A percentile compares a stretch with the other conserved stretches of the same genome.
Evolutionary conservation across 805 yeast genomes (phyloP).

Genomic region (Candida stauntonica): DNA sequence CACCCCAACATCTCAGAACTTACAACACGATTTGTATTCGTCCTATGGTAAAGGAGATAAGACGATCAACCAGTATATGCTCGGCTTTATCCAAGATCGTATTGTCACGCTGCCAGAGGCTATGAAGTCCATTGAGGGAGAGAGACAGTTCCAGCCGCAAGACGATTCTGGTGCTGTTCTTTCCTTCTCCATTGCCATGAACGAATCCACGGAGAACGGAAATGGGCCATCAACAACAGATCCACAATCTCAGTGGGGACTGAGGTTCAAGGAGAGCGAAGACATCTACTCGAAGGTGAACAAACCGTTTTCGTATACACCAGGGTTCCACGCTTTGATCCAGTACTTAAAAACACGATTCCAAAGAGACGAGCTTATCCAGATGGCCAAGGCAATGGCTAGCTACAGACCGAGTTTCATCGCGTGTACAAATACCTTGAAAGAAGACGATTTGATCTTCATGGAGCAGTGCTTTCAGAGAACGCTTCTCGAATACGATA

Average conservation of each 20-base stretch:
- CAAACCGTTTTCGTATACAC: conserved; percentile 82
- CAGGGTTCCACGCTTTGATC: conserved; percentile 81
- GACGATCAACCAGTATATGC: conserved; percentile 60
- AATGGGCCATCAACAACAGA: no score
- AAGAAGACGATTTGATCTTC: conserved; percentile 87
- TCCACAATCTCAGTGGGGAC: conserved; percentile 31
- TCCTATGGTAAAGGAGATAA: conserved; percentile 47
- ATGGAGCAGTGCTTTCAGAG: conserved; percentile 97
- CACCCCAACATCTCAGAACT: conserved; percentile 16
- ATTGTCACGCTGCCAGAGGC: conserved; percentile 56
- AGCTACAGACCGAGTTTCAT: conserved; percentile 88
- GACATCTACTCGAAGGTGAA: conserved; percentile 74
- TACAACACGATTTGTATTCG: conserved; percentile 23
- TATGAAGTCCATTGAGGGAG: conserved; percentile 29
- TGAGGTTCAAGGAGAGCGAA: conserved; percentile 57
- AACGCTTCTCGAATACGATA: conserved; percentile 83
- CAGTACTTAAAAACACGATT: conserved; percentile 71
- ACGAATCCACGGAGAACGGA: conserved; percentile 16
- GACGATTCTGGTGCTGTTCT: conserved; percentile 4
- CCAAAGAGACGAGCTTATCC: conserved; percentile 61
- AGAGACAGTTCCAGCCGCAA: conserved; percentile 6
- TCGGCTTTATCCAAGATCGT: conserved; percentile 46
- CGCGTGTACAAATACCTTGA: conserved; percentile 83
- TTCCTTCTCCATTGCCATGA: conserved; percentile 28
- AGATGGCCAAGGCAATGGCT: conserved; percentile 85